Percentiles rank a stretch among this genome's conserved stretches.
Evolutionary conservation across 257 asterid species (phyloP).

Genomic region (Anisodus tanguticus): DNA sequence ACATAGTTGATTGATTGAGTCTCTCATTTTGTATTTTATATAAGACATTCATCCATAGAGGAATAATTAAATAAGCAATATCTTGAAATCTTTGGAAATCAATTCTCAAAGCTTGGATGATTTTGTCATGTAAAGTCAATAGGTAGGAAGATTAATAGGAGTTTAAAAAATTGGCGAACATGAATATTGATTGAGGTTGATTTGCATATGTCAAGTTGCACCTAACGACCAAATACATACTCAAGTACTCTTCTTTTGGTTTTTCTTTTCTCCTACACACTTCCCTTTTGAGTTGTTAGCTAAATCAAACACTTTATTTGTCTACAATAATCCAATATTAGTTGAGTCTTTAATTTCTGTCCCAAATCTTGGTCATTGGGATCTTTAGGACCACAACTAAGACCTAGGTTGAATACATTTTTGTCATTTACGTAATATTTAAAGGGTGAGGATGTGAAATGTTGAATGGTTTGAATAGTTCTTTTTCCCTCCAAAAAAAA

Average conservation of each 20-base stretch:
- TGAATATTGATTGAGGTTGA: constrained; percentile 18
- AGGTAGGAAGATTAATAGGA: neutral
- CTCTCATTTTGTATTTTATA: neutral
- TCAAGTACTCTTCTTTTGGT: constrained; percentile 29
- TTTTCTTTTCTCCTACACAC: constrained; percentile 29
- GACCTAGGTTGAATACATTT: neutral
- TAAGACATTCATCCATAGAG: neutral
- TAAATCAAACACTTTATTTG: neutral
- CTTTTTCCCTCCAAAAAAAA: neutral
- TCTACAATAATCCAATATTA: neutral
- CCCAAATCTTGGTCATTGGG: neutral
- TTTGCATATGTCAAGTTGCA: neutral
- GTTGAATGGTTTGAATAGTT: neutral
- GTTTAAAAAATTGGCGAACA: neutral
- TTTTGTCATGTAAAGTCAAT: neutral
- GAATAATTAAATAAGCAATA: neutral
- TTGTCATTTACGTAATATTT: neutral
- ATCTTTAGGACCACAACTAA: constrained; percentile 24
- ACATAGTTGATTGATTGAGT: neutral
- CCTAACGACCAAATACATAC: constrained; percentile 22
- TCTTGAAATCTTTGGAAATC: neutral
- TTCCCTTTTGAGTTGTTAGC: constrained; percentile 36
- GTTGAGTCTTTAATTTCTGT: neutral
- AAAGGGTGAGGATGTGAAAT: neutral
- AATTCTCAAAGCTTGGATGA: neutral